phyloP scores from a whole-genome alignment of 352 stramenopile genomes.

The Peronospora farinosa region DNA sequence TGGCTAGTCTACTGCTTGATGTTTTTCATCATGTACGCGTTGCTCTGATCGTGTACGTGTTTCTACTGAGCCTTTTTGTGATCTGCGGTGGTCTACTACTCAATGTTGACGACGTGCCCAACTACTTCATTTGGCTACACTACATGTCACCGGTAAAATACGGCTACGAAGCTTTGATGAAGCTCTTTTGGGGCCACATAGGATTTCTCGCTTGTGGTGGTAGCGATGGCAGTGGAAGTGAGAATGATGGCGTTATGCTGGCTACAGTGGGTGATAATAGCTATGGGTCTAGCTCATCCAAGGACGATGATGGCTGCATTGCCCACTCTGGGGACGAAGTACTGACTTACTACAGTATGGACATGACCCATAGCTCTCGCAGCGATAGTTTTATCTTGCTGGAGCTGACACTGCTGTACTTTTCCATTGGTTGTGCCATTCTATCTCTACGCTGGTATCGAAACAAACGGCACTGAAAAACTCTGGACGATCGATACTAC shows the following conservation, averaged over 20 bases:
- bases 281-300: slow-evolving; percentile 17
- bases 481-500: no score
- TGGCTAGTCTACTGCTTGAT: slow-evolving; percentile 30
- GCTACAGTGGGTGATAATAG: slow-evolving; percentile 12
- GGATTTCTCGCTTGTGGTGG: slow-evolving; percentile 19
- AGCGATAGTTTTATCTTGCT: slow-evolving; percentile 42
- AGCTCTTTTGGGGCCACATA: slow-evolving; percentile 35
- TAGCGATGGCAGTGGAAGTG: slow-evolving; percentile 14
- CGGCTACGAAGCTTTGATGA: slow-evolving; percentile 37
- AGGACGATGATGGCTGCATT: slow-evolving; percentile 27
- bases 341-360: slow-evolving; percentile 46
- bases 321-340: slow-evolving; percentile 39
- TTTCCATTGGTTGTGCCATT: slow-evolving; percentile 32
- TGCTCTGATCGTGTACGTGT: slow-evolving; percentile 23
- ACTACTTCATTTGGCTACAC: slow-evolving; percentile 53
- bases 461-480: slow-evolving; percentile 10
- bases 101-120: slow-evolving; percentile 39
- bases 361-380: slow-evolving; percentile 17
- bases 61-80: slow-evolving; percentile 37
- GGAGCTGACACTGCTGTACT: slow-evolving; percentile 27
- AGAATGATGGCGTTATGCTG: slow-evolving; percentile 5
- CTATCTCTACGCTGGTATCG: slow-evolving; percentile 30
- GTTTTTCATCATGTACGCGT: slow-evolving; percentile 27
- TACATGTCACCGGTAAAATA: slow-evolving; percentile 52
- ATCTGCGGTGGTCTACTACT: slow-evolving; percentile 41